A percentile compares a stretch with the other conserved stretches of the same genome.
Conservation (phyloP, 768 basidiomycete species). For the Rhodocollybia butyracea region DNA sequence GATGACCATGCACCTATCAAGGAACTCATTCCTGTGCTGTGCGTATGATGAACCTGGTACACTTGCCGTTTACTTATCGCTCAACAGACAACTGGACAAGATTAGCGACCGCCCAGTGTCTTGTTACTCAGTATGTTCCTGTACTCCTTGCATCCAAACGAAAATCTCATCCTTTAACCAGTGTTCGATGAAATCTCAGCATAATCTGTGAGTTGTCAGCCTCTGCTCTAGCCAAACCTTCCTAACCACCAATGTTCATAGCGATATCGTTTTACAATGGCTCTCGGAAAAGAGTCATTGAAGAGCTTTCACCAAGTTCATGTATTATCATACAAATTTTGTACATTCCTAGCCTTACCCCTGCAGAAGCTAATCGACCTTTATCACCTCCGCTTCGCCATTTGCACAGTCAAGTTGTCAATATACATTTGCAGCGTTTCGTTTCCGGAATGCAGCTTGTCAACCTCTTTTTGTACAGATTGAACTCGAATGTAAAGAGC, state of each 20-base stretch:
- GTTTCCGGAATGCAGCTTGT: conserved; percentile 76
- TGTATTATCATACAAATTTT: neutral
- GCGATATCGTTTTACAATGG: conserved; percentile 87
- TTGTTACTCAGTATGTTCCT: conserved; percentile 73
- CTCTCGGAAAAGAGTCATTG: conserved; percentile 72
- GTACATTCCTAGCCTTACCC: neutral
- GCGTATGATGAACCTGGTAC: neutral
- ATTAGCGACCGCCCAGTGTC: conserved; percentile 80
- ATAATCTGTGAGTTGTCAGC: conserved; percentile 67
- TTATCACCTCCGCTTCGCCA: conserved; percentile 72
- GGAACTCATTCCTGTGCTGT: conserved; percentile 23
- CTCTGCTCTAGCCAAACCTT: neutral
- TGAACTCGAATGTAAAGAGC: conserved; percentile 68
- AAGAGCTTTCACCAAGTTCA: conserved; percentile 5
- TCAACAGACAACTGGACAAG: conserved; percentile 69
- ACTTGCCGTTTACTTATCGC: neutral
- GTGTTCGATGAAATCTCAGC: conserved; percentile 97
- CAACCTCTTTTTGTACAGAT: conserved; percentile 71
- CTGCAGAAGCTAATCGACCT: neutral
- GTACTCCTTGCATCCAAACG: neutral
- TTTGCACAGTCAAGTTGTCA: conserved; percentile 84
- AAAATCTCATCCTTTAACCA: conserved; percentile 29
- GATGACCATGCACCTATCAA: conserved; percentile 74
- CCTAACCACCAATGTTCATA: conserved; percentile 7
- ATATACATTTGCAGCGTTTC: conserved; percentile 86